phyloP scores from a whole-genome alignment of 176 grass and related monocot genomes.

The Carex cristatella region DNA sequence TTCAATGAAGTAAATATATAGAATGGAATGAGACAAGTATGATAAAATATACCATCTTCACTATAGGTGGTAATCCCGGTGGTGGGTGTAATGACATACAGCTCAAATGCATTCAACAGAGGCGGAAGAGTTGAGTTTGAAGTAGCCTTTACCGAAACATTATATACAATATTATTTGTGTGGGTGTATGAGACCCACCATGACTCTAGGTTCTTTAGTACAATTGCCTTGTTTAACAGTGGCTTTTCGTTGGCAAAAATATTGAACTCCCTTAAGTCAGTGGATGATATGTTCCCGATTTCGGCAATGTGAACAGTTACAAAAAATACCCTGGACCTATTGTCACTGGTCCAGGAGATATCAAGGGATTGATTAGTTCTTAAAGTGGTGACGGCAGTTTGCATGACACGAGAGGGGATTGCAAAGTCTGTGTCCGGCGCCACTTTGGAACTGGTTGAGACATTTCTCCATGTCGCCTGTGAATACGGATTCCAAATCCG shows the following conservation, averaged over 20 bases:
- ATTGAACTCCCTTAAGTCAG: conserved; percentile 17
- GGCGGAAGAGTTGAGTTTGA: conserved; percentile 9
- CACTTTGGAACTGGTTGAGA: not conserved
- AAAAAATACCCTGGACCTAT: not conserved
- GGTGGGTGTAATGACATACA: not conserved
- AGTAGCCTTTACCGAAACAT: not conserved
- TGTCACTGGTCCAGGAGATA: not conserved
- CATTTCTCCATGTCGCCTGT: not conserved
- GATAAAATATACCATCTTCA: conserved; percentile 8
- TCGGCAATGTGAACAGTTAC: conserved; percentile 19
- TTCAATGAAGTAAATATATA: not conserved
- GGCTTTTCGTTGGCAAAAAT: not conserved
- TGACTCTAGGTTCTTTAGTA: too few relatives aligned
- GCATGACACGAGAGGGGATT: conserved; percentile 20
- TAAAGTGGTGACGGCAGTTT: conserved; percentile 18
- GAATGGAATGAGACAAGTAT: too few relatives aligned
- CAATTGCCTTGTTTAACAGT: rapidly evolving
- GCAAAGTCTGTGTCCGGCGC: not conserved
- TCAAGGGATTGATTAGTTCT: not conserved
- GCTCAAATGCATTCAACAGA: conserved; percentile 13
- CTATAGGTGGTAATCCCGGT: not conserved
- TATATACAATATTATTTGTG: not conserved
- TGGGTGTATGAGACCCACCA: too few relatives aligned
- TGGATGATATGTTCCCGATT: not conserved
- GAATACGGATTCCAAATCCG: conserved; percentile 28